Base-by-base conservation (phyloP, 768 basidiomycete genomes). In the Collybia nuda region DNA sequence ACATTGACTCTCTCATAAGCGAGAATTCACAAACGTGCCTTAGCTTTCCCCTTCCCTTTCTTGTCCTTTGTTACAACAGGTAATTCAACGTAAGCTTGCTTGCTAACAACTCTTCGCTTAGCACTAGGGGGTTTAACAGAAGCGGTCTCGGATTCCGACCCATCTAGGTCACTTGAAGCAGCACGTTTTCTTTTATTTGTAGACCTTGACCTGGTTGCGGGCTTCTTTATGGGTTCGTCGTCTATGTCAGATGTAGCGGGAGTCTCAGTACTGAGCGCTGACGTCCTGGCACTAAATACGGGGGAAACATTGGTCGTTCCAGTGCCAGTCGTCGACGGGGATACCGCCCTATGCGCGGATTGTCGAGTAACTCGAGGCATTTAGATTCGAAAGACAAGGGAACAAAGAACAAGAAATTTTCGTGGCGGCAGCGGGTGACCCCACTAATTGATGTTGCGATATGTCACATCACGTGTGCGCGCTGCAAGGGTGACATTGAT, bases 211-310 rank as follows among this genome's bases (percentile, higher is more conserved):
- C 43, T 58, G 53, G 61, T 49, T 40, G 46, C 11, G 11, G 17
- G 39, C 18, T 43, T 60, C 55, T 64, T 53, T 48, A 56, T 48
- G 47, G 47, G 44, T 28, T 62, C 51, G 56, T 67, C 56, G 52
- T 61, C 46, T 1, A 39, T 55, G 40, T 79, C 76, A 52, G 83
- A 85, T 24, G 81, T 83, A 37, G 67, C 67, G 57, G 84, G 82
- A 44, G 82, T 82, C 58, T 75, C 76, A 60, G 74, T 63, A 36
- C 52, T 60, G 26, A 66, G 67, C 37, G 69, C 67, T 26, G 82
- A 81, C 19, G 67, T 66, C 45, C 66, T 63, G 26, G 72, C 67
- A 56, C 79, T 84, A 56, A 82, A 75, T 21, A 77, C 55, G 35
- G 84, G 80, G 11, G 85, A 80, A 24, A 67, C 70, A 36, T 72